Evolutionary conservation across 2,329 filamentous ascomycete species (phyloP).

Genomic region (Cladophialophora yegresii): DNA sequence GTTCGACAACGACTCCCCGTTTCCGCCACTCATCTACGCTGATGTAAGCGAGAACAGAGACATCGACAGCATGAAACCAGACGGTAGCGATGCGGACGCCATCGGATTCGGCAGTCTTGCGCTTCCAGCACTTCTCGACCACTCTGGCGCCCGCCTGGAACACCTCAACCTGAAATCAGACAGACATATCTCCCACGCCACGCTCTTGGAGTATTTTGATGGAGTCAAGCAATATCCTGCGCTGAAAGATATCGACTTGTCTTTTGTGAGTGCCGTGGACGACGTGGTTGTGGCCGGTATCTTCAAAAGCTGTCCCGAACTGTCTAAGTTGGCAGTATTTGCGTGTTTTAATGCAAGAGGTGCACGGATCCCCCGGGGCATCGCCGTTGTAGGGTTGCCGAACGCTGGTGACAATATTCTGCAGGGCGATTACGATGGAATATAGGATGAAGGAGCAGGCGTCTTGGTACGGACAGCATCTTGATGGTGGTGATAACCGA

Average conservation of each 20-base stretch:
- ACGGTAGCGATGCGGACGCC: slow-evolving; percentile 58
- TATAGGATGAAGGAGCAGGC: neutral
- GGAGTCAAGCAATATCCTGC: slow-evolving; percentile 64
- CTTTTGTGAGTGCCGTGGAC: slow-evolving; percentile 59
- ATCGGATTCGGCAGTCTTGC: slow-evolving; percentile 74
- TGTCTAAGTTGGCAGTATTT: slow-evolving; percentile 62
- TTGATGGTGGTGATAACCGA: neutral
- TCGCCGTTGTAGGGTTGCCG: slow-evolving; percentile 62
- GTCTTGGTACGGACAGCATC: neutral
- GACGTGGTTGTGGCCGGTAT: slow-evolving; percentile 50
- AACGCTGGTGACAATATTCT: slow-evolving; percentile 59
- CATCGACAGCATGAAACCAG: slow-evolving; percentile 68
- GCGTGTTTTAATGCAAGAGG: slow-evolving; percentile 63
- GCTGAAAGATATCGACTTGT: slow-evolving; percentile 72
- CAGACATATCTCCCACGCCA: slow-evolving; percentile 71
- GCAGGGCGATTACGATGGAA: slow-evolving; percentile 12
- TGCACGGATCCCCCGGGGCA: slow-evolving; percentile 57
- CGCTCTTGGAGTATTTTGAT: slow-evolving; percentile 75
- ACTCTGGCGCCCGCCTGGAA: slow-evolving; percentile 69
- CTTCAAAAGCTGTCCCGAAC: slow-evolving; percentile 49
- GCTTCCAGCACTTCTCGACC: slow-evolving; percentile 78
- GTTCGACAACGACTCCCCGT: slow-evolving; percentile 63
- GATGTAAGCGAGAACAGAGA: slow-evolving; percentile 79
- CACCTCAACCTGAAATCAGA: slow-evolving; percentile 79
- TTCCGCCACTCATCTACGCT: slow-evolving; percentile 67